Percentiles rank a stretch among this genome's conserved stretches.
Evolutionary conservation across 2,329 filamentous ascomycete species (phyloP).

Genomic region (Fusarium sp.): DNA sequence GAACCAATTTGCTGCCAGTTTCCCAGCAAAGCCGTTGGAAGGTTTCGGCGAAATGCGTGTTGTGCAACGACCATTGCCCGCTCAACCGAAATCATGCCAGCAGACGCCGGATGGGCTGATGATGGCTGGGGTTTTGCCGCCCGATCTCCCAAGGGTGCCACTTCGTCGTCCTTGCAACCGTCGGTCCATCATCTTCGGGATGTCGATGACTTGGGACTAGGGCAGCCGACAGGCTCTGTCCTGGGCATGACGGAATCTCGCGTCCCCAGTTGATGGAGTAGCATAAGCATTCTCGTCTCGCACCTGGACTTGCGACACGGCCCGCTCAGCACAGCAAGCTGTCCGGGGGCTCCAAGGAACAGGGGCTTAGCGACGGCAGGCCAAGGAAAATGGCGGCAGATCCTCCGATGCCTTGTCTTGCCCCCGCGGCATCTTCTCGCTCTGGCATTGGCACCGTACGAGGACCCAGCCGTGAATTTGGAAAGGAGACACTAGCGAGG

Average conservation of each 20-base stretch:
- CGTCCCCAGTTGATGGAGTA: conserved; percentile 7
- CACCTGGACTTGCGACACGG: conserved; percentile 17
- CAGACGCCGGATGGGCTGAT: conserved; percentile 19
- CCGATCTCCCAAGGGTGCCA: conserved; percentile 2
- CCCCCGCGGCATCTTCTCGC: conserved; percentile 1
- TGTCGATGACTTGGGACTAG: not conserved
- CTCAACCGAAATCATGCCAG: conserved; percentile 24
- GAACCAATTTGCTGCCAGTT: not conserved
- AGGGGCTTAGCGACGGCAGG: conserved; percentile 9
- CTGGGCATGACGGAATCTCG: not conserved
- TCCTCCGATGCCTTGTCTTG: conserved; percentile 12
- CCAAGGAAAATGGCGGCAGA: conserved; percentile 16
- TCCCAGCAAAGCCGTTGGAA: conserved; percentile 4
- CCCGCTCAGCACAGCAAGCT: conserved; percentile 15
- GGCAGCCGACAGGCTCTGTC: not conserved
- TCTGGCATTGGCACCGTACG: not conserved
- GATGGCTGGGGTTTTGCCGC: conserved; percentile 7
- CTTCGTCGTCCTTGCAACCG: not conserved
- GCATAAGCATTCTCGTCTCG: conserved; percentile 12
- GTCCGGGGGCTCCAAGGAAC: conserved; percentile 22
- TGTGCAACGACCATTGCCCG: conserved; percentile 7
- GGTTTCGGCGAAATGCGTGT: conserved; percentile 7
- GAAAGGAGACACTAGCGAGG: conserved; percentile 1
- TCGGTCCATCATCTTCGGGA: not conserved
- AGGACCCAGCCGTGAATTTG: not conserved